Percentiles rank a stretch among this genome's conserved stretches.
Conservation (phyloP, 345 rosid species). For the Euphorbia pulcherrima region DNA sequence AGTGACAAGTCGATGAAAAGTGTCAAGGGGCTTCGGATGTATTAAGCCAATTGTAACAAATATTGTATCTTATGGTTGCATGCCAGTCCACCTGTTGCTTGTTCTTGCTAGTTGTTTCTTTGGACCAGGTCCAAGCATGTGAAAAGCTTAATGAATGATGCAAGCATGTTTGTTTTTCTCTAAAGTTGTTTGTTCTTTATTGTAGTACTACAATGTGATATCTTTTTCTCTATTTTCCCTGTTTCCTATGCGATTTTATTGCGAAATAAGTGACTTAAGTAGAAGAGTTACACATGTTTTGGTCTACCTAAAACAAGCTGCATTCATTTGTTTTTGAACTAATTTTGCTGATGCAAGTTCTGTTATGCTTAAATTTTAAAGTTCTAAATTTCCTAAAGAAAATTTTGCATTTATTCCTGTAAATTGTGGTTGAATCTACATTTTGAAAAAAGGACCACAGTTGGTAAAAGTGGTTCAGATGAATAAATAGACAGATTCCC, state of each 20-base stretch:
- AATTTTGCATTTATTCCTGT: not conserved
- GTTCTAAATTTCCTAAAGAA: not conserved
- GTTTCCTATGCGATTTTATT: not conserved
- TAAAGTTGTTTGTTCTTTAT: not conserved
- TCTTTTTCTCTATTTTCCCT: not conserved
- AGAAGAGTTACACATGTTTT: not conserved
- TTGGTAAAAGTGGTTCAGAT: conserved; percentile 24
- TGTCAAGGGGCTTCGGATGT: too few relatives aligned
- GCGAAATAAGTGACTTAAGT: not conserved
- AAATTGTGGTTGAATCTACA: conserved; percentile 13
- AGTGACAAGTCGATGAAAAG: too few relatives aligned
- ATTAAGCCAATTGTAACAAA: not conserved
- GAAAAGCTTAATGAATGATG: conserved; percentile 19
- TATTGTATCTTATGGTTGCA: conserved; percentile 20
- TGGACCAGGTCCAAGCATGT: conserved; percentile 18
- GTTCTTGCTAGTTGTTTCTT: not conserved
- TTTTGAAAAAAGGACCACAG: conserved; percentile 14
- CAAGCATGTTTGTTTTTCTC: conserved; percentile 8
- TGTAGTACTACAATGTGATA: not conserved
- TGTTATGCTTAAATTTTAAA: not conserved
- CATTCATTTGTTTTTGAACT: not conserved
- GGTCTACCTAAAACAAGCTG: conserved; percentile 4
- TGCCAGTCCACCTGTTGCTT: conserved; percentile 35
- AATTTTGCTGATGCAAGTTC: not conserved
- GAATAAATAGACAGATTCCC: not conserved